phyloP scores from a whole-genome alignment of 345 rosid genomes.

The Dipteronia sinensis region DNA sequence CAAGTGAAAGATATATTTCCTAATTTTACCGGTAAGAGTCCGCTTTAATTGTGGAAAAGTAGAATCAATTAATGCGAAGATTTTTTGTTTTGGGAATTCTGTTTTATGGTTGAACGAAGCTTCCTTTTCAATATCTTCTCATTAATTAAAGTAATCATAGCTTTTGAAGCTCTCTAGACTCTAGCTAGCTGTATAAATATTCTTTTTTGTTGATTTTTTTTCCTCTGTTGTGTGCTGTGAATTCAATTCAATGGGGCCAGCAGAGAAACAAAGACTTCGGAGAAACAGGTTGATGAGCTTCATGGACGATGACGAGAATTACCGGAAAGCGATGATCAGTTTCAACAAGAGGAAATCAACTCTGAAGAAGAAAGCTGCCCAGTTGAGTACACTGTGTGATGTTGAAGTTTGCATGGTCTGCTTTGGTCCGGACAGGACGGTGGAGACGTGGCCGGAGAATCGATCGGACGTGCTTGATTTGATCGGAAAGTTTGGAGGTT shows the following conservation, averaged over 20 bases:
- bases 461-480: background rate
- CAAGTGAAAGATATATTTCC: background rate
- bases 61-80: no score
- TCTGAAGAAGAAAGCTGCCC: constrained; percentile 18
- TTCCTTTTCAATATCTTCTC: background rate
- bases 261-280: background rate
- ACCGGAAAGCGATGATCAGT: no score
- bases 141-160: no score
- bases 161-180: background rate
- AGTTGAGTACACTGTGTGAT: constrained; percentile 10
- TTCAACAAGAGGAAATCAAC: constrained; percentile 15
- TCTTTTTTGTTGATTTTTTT: no score
- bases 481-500: background rate
- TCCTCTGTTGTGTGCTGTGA: no score
- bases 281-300: background rate
- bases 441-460: constrained; percentile 20
- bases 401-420: constrained; percentile 13
- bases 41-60: background rate
- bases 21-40: background rate
- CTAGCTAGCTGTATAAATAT: background rate
- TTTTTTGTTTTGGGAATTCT: background rate
- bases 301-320: background rate
- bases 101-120: background rate
- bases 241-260: background rate
- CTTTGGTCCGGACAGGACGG: background rate